phyloP scores from a whole-genome alignment of 768 basidiomycete species.

The Hericium rajendrae region DNA sequence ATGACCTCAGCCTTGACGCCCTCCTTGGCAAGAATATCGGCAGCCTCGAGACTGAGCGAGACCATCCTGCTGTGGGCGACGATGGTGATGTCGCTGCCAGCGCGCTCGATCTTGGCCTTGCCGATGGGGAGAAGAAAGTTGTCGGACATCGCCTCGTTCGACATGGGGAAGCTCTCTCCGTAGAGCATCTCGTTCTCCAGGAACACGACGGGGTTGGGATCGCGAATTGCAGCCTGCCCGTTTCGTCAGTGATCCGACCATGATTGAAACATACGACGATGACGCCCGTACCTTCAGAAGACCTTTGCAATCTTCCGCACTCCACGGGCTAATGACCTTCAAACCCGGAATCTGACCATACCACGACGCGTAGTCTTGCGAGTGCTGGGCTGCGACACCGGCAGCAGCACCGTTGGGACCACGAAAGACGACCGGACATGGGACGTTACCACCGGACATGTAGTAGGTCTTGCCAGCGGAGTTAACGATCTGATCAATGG shows the following conservation, averaged over 20 bases:
- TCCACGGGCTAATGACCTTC: slow-evolving; percentile 97
- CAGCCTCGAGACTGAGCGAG: slow-evolving; percentile 87
- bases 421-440: slow-evolving; percentile 98
- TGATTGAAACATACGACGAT: neutral
- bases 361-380: slow-evolving; percentile 96
- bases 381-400: slow-evolving; percentile 96
- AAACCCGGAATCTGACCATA: slow-evolving; percentile 88
- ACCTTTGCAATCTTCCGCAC: slow-evolving; percentile 98
- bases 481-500: slow-evolving; percentile 99
- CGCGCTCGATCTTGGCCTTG: slow-evolving; percentile 92
- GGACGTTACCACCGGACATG: slow-evolving; percentile 99
- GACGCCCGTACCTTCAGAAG: slow-evolving; percentile 71
- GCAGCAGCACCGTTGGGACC: slow-evolving; percentile 98
- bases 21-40: slow-evolving; percentile 87
- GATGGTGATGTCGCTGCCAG: slow-evolving; percentile 88
- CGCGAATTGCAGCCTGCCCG: slow-evolving; percentile 83
- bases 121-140: slow-evolving; percentile 94
- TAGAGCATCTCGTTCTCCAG: slow-evolving; percentile 99
- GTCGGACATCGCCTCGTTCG: slow-evolving; percentile 88
- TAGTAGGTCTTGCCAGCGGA: slow-evolving; percentile 99
- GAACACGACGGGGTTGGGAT: slow-evolving; percentile 97
- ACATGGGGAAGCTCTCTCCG: slow-evolving; percentile 95
- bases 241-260: neutral
- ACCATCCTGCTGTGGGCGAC: slow-evolving; percentile 99
- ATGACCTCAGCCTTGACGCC: slow-evolving; percentile 97